Base-by-base conservation (phyloP, 2,329 filamentous ascomycete genomes). In the Fusarium nisikadoi region DNA sequence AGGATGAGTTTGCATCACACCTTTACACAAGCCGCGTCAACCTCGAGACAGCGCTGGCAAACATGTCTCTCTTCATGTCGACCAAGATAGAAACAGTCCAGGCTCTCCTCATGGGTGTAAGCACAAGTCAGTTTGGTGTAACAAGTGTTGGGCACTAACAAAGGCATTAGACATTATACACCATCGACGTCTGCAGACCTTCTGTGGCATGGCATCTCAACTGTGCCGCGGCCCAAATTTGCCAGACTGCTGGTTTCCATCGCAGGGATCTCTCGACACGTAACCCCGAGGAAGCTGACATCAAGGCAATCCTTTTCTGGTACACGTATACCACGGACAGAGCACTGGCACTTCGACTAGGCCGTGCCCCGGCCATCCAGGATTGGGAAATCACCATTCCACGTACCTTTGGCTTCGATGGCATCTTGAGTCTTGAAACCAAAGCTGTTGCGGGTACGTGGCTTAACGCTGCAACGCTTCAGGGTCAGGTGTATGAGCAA, bases 161-260 rank as follows among this genome's bases (percentile, higher is more conserved):
- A 39, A 35, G 6, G 9, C 31, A 12, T 20, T 54, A 91, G 88
- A 84, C 88, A 8, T 81, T 89, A n/a, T 89, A 91, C 72, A 86
- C 89, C 17, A 86, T 91, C 52, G 89, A 92, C 68, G 84, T 87
- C 19, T 90, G 89, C 7, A 88, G 89, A 42, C 88, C 89, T 2
- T 89, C 88, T 0, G 83, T 92, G 7, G 88, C 88, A n/a, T 91
- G 89, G 86, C 87, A 89, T n/a, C 81, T 92, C 23, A 87, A 86
- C 29, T 87, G 86, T 11, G 85, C 86, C 23, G 90, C 90, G 1
- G 86, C 87, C 17, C 85, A 88, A 56, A 82, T 92, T 57, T 91
- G 89, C 70, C 88, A 90, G 73, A 87, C 87, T 0, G 85, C 91
- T 8, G 90, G 90, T 6, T 91, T 89, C 66, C 90, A 92, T 75